Evolutionary conservation across 176 grass and related monocot species (phyloP), one percentile per base, ranked within the genome.

Genomic region (Eleusine indica): DNA sequence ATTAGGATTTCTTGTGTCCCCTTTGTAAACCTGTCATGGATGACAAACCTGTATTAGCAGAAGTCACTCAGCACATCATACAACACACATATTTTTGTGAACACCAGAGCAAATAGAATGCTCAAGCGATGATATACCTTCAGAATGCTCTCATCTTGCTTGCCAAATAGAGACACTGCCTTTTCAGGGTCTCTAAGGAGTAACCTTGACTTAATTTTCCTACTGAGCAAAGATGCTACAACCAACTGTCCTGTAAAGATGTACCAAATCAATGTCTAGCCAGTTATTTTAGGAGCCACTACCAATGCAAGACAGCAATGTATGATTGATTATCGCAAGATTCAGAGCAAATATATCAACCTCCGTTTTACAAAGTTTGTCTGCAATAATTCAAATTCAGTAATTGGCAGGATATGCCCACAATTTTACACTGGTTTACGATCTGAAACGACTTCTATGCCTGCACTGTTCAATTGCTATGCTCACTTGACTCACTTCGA

Each of bases 221-320:
- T 95, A 80, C 69, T 91, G 9, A 98, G 76, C 51, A 98, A 80
- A 48, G 92, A 98, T 74, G 96, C 96, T 35, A 98, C 96, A 63
- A 95, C 77, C 83, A 98, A 78, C 89, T 98, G 96, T 77, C 96
- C 96, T 98, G 91, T 87, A 89, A 88, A 30, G 15, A 49, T 84
- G 44, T 53, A 71, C 49, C 9, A 30, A 32, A 54, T 78, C 22
- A 78, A 63, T 47, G 52, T 74, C 44, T 66, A 70, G 30, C 35
- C 41, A 74, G 48, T 35, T 74, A 8, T 9, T 78, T 37, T 66
- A 35, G 2, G 37, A 68, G 19, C 0, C 39, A 80, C 29, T 51
- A 6, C 30, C 49, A 30, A 19, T 38, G 44, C 10, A 79, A 2
- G 32, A 35, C 32, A 35, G 32, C 32, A 35, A 48, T 7, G 37